These are phyloP conservation scores for Schizopora paradoxa DNA, from an alignment of 1,284 basidiomycete genomes.

Conservation along the genomic window DNA sequence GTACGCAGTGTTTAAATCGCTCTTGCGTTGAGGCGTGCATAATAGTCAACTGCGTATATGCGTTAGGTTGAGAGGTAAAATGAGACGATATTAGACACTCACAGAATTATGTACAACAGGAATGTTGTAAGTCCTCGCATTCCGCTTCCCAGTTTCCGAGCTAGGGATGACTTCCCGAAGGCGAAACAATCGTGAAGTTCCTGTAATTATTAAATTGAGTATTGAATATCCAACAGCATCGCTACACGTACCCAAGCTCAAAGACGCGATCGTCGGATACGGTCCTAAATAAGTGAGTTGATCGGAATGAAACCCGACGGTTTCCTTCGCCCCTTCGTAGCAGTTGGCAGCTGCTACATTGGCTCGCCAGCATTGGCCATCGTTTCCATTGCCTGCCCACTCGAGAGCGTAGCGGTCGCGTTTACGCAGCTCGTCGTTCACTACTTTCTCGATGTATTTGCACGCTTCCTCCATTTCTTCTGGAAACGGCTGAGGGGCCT, in stretches of 20 bases:
- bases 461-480: conserved; percentile 77
- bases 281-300: conserved; percentile 79
- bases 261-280: conserved; percentile 86
- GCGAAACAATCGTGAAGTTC: conserved; percentile 69
- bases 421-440: conserved; percentile 68
- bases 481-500: conserved; percentile 57
- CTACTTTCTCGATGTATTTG: conserved; percentile 65
- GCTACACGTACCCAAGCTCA: conserved; percentile 70
- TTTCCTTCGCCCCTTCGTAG: conserved; percentile 81
- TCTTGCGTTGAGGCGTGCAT: conserved; percentile 94
- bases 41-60: conserved; percentile 58
- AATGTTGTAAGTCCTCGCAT: conserved; percentile 77
- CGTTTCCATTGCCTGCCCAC: conserved; percentile 50
- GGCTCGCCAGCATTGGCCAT: conserved; percentile 63
- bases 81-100: conserved; percentile 21
- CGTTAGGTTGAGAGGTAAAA: neutral
- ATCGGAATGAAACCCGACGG: conserved; percentile 85
- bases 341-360: conserved; percentile 91
- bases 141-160: conserved; percentile 47
- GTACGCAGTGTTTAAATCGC: conserved; percentile 79
- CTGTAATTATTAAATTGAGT: conserved; percentile 32
- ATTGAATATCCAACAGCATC: conserved; percentile 7
- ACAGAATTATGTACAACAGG: conserved; percentile 83
- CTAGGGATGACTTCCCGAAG: conserved; percentile 69
- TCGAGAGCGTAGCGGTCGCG: conserved; percentile 66